Base-by-base conservation (phyloP, 331 rosid species). In the Rosa hybrid region DNA sequence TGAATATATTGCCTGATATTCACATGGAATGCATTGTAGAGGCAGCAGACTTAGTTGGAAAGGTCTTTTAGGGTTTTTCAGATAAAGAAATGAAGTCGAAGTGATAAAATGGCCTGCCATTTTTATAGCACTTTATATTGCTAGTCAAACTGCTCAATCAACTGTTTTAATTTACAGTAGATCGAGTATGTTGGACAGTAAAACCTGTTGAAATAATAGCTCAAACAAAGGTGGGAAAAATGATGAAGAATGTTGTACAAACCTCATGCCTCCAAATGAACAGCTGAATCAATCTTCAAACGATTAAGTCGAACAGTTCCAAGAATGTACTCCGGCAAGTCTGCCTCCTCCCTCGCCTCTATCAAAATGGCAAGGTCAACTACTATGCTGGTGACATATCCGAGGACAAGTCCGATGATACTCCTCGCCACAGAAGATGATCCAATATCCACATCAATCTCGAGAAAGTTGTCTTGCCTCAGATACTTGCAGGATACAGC, bases 381-480 rank as follows among this genome's bases (percentile, higher is more conserved):
- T 12, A 95, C 99, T 72, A 95, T 76, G 88, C 90, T 90, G 53
- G 94, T 93, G 84, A 95, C 94, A 73, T 95, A 95, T 83, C 99
- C 96, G 41, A 95, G 83, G 68, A 95, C 99, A 81, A 95, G 91
- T 83, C 96, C 89, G 25, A 95, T 93, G 73, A 95, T 89, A 80
- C 99, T 74, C 83, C 91, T 92, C 46, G 99, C 99, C 73, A 89
- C 99, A 2, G 99, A 88, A 25, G 98, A 95, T 41, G 99, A 95
- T 82, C 98, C 98, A 71, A 95, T 95, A 83, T 93, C 99, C 84
- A 93, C 99, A 78, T 95, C 98, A 67, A 93, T 93, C 96, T 96
- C 99, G 82, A 96, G 88, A 87, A 93, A 96, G 62, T 96, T 96
- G 62, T 96, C 97, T 77, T 86, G 98, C 83, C 94, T 89, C 59